Evolutionary conservation across 495 filamentous ascomycete species (phyloP).

Genomic region (Hyaloscypha variabilis): DNA sequence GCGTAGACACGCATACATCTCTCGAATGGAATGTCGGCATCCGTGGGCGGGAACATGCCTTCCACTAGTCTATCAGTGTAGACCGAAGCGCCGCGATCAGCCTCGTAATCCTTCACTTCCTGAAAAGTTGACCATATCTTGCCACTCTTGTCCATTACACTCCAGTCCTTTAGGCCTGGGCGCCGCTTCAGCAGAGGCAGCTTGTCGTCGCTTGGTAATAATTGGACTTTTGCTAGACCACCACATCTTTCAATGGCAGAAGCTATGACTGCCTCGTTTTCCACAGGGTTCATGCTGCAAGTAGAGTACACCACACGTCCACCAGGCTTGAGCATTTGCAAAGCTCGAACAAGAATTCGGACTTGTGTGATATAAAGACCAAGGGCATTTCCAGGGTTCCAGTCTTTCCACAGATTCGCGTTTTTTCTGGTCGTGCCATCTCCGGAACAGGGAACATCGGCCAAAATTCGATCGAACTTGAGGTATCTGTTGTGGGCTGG

Average conservation of each 20-base stretch:
- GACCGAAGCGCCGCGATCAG: conserved; percentile 55
- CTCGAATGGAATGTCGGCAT: conserved; percentile 69
- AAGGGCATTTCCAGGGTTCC: conserved; percentile 80
- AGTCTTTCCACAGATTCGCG: conserved; percentile 88
- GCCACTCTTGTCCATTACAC: conserved; percentile 82
- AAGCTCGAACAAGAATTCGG: conserved; percentile 85
- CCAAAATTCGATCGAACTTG: conserved; percentile 95
- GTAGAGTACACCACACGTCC: conserved; percentile 96
- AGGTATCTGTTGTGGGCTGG: conserved; percentile 68
- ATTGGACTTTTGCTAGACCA: conserved; percentile 75
- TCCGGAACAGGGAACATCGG: conserved; percentile 95
- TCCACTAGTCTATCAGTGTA: conserved; percentile 62
- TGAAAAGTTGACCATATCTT: conserved; percentile 76
- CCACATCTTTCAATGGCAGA: conserved; percentile 89
- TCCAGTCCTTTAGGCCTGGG: conserved; percentile 76
- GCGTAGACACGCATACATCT: conserved; percentile 92
- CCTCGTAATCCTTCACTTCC: conserved; percentile 68
- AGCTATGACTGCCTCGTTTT: conserved; percentile 93
- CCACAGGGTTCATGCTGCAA: conserved; percentile 96
- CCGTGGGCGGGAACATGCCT: conserved; percentile 80
- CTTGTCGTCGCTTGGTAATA: conserved; percentile 78
- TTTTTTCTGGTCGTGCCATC: conserved; percentile 95
- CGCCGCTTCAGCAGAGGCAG: conserved; percentile 75
- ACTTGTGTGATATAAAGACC: conserved; percentile 84
- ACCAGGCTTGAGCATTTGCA: conserved; percentile 96